A percentile compares a stretch with the other conserved stretches of the same genome.
These are phyloP conservation scores for Hordeum marinum DNA, from an alignment of 176 grass and related monocot species.

Conservation along the genomic window DNA sequence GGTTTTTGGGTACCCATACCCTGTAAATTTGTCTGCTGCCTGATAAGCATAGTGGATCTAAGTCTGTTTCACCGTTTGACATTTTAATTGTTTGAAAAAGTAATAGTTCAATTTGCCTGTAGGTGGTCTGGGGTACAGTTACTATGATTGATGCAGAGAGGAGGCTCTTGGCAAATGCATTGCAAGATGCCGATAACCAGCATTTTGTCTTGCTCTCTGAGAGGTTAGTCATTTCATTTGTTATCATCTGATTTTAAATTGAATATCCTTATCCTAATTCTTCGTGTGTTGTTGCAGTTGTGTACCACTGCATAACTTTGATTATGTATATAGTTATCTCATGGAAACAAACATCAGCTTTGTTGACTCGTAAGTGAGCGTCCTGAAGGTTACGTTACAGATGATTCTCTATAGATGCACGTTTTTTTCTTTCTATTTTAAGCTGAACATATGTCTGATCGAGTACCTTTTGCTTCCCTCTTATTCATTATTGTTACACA, in stretches of 20 bases:
- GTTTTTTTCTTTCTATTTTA: neutral
- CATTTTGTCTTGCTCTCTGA: slow-evolving; percentile 97
- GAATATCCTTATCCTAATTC: slow-evolving; percentile 11
- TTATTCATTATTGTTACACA: neutral
- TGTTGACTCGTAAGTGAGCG: slow-evolving; percentile 79
- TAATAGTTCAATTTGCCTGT: slow-evolving; percentile 20
- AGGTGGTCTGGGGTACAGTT: slow-evolving; percentile 90
- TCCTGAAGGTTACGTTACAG: slow-evolving; percentile 2
- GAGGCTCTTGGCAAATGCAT: slow-evolving; percentile 90
- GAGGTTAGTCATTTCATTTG: slow-evolving; percentile 43
- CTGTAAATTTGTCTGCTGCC: neutral
- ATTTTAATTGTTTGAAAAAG: slow-evolving; percentile 10
- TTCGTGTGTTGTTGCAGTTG: slow-evolving; percentile 55
- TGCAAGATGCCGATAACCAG: slow-evolving; percentile 89
- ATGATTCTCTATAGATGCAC: neutral
- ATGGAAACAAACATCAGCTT: slow-evolving; percentile 97
- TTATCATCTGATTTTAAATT: slow-evolving; percentile 15
- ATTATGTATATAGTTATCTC: slow-evolving; percentile 97
- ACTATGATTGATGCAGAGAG: slow-evolving; percentile 97
- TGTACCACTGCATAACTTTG: slow-evolving; percentile 95
- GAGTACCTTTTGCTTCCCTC: neutral
- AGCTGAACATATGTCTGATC: slow-evolving; percentile 11
- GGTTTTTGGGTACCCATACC: neutral
- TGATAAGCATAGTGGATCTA: neutral
- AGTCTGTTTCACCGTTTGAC: neutral